Evolutionary conservation across 495 filamentous ascomycete genomes (phyloP).

Genomic region (Clavariopsis aquatica): DNA sequence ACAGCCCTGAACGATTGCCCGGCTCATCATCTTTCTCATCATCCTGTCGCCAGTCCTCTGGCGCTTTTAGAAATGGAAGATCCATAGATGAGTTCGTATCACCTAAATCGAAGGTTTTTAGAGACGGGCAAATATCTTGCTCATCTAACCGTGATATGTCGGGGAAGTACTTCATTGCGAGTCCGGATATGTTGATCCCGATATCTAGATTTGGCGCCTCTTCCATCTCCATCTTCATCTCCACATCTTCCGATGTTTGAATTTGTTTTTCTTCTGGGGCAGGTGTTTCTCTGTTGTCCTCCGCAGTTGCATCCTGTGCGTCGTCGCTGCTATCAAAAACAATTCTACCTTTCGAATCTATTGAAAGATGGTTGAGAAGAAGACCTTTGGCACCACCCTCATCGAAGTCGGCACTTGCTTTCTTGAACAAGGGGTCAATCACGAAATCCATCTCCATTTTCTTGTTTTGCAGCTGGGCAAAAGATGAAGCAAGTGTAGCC

Average conservation of each 20-base stretch:
- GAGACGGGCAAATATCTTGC: slow-evolving; percentile 91
- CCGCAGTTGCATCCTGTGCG: slow-evolving; percentile 60
- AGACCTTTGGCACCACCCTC: slow-evolving; percentile 97
- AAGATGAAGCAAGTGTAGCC: slow-evolving; percentile 84
- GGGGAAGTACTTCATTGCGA: slow-evolving; percentile 83
- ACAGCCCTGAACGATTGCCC: slow-evolving; percentile 74
- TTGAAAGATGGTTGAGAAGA: slow-evolving; percentile 89
- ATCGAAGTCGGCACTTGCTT: slow-evolving; percentile 96
- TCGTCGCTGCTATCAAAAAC: slow-evolving; percentile 99
- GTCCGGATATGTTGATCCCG: slow-evolving; percentile 73
- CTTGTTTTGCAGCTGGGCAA: slow-evolving; percentile 85
- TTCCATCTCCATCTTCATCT: slow-evolving; percentile 52
- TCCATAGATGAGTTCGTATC: slow-evolving; percentile 80
- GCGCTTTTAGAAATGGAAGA: slow-evolving; percentile 86
- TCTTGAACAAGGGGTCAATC: slow-evolving; percentile 97
- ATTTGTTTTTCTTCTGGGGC: slow-evolving; percentile 45
- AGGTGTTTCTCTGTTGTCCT: slow-evolving; percentile 39
- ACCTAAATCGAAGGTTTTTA: slow-evolving; percentile 90
- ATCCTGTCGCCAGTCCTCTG: slow-evolving; percentile 78
- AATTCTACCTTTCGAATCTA: slow-evolving; percentile 87
- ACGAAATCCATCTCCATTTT: slow-evolving; percentile 97
- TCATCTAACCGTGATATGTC: slow-evolving; percentile 72
- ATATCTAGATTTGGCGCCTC: slow-evolving; percentile 43
- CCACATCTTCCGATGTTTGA: slow-evolving; percentile 44
- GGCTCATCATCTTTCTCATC: slow-evolving; percentile 50